Evolutionary conservation across 1,284 basidiomycete species (phyloP), one percentile per base, ranked within the genome.

Genomic region (Peniophora sp.): DNA sequence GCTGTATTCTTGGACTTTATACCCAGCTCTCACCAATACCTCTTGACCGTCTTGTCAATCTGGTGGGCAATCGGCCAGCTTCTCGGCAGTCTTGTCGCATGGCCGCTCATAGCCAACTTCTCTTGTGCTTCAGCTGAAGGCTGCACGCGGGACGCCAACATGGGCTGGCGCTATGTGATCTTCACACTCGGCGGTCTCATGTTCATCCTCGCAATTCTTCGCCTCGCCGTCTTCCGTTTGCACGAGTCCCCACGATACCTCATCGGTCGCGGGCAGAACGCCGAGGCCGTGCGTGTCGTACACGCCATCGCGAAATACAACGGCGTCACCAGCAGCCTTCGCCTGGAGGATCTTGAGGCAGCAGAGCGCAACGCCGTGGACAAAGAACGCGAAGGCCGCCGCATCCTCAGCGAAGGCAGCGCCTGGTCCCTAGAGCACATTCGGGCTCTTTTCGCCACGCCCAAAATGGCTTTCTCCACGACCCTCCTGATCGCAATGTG

Each of bases 21-120:
- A 0, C 85, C 85, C 0, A 77, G 73, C 9, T 75, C 76, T 15
- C 82, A 85, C 56, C 85, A 86, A 53, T 86, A 83, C 56, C 72
- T 86, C 9, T 65, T 87, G 17, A 85, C 85, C 0, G 66, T 85
- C 18, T 69, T 88, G 5, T 82, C 82, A 0, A 78, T 85, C 20
- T 88, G 80, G 81, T 88, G 84, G 83, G 75, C 76, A 3, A 72
- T 86, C 57, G 79, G 86, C 52, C 75, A 83, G 64, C 69, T 88
- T 37, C 55, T 88, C 47, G 74, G 75, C 41, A 77, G 79, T 67
- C 62, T 88, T 59, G 64, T 75, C 32, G 71, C 73, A 1, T 77
- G 77, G 76, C 74, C 76, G 2, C 62, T 79, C 18, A 73, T 78
- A 11, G 62, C 72, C 11, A 74, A 76, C 52, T 74, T 69, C 51